Evolutionary conservation across 495 filamentous ascomycete genomes (phyloP).

Genomic region (Penicillium paxilli): DNA sequence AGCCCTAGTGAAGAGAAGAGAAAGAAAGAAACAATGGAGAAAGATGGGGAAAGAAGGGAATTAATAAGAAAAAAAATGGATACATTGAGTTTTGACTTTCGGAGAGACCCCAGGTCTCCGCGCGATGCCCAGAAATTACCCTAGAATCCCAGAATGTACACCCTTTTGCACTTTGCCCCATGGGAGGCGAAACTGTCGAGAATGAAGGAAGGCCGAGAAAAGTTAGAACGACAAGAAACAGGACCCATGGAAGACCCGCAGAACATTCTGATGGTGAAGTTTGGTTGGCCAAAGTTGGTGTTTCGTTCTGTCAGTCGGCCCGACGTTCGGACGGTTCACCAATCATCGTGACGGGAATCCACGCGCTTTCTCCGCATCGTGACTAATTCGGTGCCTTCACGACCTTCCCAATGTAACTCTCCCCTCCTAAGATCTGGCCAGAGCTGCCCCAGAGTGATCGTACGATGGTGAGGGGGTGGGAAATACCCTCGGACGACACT

Average conservation of each 20-base stretch:
- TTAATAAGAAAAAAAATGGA: neutral
- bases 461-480: slow-evolving; percentile 1
- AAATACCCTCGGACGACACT: neutral
- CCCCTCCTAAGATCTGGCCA: neutral
- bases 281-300: neutral
- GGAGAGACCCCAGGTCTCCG: slow-evolving; percentile 1
- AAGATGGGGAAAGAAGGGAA: neutral
- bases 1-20: neutral
- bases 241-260: slow-evolving; percentile 19
- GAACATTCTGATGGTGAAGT: slow-evolving; percentile 2
- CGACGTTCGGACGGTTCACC: slow-evolving; percentile 13
- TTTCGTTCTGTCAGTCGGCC: slow-evolving; percentile 5
- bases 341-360: slow-evolving; percentile 4
- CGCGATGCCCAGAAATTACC: neutral
- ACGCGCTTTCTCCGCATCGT: neutral
- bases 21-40: neutral
- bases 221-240: neutral
- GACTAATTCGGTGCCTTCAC: neutral
- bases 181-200: neutral
- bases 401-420: neutral
- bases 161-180: too few species aligned
- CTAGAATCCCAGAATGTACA: too few species aligned
- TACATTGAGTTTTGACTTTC: neutral
- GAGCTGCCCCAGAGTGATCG: neutral
- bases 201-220: too few species aligned